Base-by-base conservation (phyloP, 768 basidiomycete genomes). In the Russula lepida region DNA sequence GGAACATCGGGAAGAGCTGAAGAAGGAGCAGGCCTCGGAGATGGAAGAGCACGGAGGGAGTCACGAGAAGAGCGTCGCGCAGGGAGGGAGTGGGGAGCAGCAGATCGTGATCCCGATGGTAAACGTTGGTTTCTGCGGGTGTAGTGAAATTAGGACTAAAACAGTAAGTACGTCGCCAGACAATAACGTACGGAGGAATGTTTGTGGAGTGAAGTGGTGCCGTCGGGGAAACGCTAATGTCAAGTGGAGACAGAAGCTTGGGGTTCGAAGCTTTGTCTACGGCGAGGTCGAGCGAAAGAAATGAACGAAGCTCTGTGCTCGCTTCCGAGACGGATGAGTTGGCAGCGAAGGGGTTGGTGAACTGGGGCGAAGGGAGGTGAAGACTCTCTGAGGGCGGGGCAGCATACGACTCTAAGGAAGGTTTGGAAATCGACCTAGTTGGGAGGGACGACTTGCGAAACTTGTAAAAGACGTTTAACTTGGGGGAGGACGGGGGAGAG, bases 221-320 rank as follows among this genome's bases (percentile, higher is more conserved):
- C 60, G 27, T 62, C 2, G 35, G 35, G 12, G 13, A 35, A 35
- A 35, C 35, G 9, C 1, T 13, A 4, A 73, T 74, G 44, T 69
- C 67, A 56, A 74, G 78, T 53, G 73, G 71, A 19, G 68, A 66
- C 44, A 75, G 69, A 28, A 74, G 75, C 48, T 76, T 77, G 0
- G 56, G 48, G n/a, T 46, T 72, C 58, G 74, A 69, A 4, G 75
- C 76, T 63, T 75, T 74, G 27, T 77, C 75, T 69, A 84, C 82
- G 41, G 84, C 85, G 4, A 85, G 77, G 70, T 88, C 86, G 57
- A 88, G 79, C 37, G 82, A 86, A 54, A 88, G 79, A 70, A 86
- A 87, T 3, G 86, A 87, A 44, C 81, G 78, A 68, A 66, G 56
- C 35, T 64, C 59, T 19, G 35, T 37, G 33, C 41, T 44, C 17